Base-by-base conservation (phyloP, 2,329 filamentous ascomycete genomes). In the Sarocladium oryzae region DNA sequence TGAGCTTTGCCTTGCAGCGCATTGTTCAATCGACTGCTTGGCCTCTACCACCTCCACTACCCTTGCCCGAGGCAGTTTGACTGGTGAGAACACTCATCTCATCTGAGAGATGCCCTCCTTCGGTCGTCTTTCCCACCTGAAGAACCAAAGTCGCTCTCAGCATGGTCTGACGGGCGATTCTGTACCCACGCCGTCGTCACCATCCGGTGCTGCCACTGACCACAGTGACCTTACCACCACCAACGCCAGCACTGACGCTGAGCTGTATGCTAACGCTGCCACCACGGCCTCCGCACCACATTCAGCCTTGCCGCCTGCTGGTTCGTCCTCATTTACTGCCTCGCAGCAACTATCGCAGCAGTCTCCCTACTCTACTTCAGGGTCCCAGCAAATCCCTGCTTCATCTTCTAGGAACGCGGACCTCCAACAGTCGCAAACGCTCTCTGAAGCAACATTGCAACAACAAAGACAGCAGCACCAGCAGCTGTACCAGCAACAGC, bases 131-230 rank as follows among this genome's bases (percentile, higher is more conserved):
- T 71, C 73, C 63, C 30, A 49, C 13, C 46, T 49, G 21, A 79
- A 70, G 70, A 73, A 77, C 65, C 74, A 71, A 70, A 78, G 77
- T 61, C 75, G 76, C 60, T 78, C 78, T 64, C 78, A 79, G 68
- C 76, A 78, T 62, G 72, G 74, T 56, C 70, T 79, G 60, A 68
- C 69, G 60, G 76, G 77, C 62, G 64, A 68, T 59, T 66, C 67
- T 63, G 28, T 7, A 13, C 13, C 28, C 28, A 7, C 28, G 28
- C 7, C 28, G 28, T 58, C 66, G 55, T 66, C 60, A 52, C 56
- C 52, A 28, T 43, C 40, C 5, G 54, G 52, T 50, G 55, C 57
- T 54, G 56, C 56, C 53, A 38, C 53, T 58, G 56, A 58, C 16
- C 43, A 33, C 26, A n/a, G 20, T 4, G n/a, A 30, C 33, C 24